Conservation (phyloP, 2,329 filamentous ascomycete genomes). For the Fusarium sp. region DNA sequence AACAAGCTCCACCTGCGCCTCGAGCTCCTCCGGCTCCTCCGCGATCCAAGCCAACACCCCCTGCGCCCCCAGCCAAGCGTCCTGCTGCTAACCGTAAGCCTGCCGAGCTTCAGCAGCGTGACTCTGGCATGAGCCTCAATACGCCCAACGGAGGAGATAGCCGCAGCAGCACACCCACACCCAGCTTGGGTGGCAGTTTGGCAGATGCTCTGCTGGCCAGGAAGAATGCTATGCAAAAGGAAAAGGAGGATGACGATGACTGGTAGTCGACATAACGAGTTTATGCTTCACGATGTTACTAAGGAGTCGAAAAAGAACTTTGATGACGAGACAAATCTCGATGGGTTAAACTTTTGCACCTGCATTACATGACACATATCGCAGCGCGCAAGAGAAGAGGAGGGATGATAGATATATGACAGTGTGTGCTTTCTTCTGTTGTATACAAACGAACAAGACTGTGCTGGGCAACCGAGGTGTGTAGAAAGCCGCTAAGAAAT, state of each 20-base stretch:
- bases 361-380: constrained; percentile 11
- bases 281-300: constrained; percentile 38
- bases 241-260: constrained; percentile 75
- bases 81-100: constrained; percentile 79
- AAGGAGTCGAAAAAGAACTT: constrained; percentile 23
- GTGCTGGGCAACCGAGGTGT: constrained; percentile 41
- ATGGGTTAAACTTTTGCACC: constrained; percentile 12
- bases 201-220: constrained; percentile 82
- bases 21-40: constrained; percentile 74
- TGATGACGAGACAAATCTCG: constrained; percentile 25
- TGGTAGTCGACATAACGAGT: constrained; percentile 60
- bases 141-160: constrained; percentile 67
- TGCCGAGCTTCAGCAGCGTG: constrained; percentile 73
- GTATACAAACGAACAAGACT: constrained; percentile 43
- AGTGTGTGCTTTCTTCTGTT: constrained; percentile 26
- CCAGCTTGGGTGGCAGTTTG: constrained; percentile 76
- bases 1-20: constrained; percentile 73
- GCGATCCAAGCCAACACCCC: constrained; percentile 74
- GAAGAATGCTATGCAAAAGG: constrained; percentile 79
- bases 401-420: constrained; percentile 17
- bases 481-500: constrained; percentile 21
- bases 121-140: constrained; percentile 73
- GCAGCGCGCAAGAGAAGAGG: constrained; percentile 29
- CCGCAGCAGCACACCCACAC: constrained; percentile 76
- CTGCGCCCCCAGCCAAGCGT: constrained; percentile 82